Evolutionary conservation across 2,329 filamentous ascomycete species (phyloP).

Genomic region (Epichloe festucae): DNA sequence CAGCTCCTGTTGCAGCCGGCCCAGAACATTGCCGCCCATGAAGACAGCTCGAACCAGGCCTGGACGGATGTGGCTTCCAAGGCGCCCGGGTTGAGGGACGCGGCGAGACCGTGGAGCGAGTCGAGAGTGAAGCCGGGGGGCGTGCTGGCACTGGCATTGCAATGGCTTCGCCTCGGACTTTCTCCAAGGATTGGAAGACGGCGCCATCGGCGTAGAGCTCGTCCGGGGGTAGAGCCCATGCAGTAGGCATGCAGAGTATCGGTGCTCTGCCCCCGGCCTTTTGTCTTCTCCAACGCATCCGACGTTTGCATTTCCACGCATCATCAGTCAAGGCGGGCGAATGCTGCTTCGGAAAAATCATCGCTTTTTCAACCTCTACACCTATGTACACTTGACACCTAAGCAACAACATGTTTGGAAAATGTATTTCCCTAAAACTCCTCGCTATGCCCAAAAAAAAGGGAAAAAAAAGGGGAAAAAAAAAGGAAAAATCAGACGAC

Average conservation of each 20-base stretch:
- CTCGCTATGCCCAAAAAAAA: background rate
- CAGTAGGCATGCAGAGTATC: too few relatives aligned
- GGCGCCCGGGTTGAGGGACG: slow-evolving; percentile 27
- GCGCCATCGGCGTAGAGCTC: slow-evolving; percentile 17
- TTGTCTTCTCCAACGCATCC: too few relatives aligned
- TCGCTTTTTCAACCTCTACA: background rate
- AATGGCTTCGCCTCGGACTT: background rate
- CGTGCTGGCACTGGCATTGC: slow-evolving; percentile 3
- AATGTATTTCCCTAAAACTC: background rate
- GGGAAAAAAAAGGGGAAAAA: too few relatives aligned
- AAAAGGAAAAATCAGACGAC: background rate
- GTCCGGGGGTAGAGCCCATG: too few relatives aligned
- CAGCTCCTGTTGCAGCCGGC: slow-evolving; percentile 18
- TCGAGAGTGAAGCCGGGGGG: slow-evolving; percentile 25
- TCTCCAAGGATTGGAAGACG: background rate
- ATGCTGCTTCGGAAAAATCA: background rate
- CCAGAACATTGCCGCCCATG: slow-evolving; percentile 22
- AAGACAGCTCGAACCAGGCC: slow-evolving; percentile 39
- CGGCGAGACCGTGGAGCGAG: slow-evolving; percentile 31
- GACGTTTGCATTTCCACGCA: too few relatives aligned
- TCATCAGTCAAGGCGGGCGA: too few relatives aligned
- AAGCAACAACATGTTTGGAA: background rate
- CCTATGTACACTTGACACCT: background rate
- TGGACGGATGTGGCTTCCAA: slow-evolving; percentile 37
- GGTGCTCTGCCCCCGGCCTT: too few relatives aligned